These are phyloP conservation scores for Monotropa hypopitys DNA, from an alignment of 179 eudicot genomes.

Conservation along the genomic window DNA sequence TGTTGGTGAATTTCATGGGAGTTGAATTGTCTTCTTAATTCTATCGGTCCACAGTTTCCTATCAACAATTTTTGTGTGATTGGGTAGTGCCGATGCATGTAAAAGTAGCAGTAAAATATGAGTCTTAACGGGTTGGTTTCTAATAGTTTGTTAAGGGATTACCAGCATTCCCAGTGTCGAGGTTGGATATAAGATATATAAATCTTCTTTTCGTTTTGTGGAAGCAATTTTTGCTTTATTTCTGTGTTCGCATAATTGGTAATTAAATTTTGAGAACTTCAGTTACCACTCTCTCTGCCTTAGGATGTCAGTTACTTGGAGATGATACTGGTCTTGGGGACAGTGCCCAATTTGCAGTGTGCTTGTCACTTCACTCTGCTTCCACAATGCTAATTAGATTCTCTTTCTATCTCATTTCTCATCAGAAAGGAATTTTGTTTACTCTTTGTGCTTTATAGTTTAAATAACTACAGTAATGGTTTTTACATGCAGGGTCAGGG, in stretches of 20 bases:
- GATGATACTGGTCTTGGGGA: background rate
- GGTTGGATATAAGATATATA: background rate
- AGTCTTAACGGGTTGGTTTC: no score
- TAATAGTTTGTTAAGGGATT: no score
- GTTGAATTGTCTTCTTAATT: no score
- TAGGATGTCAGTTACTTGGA: background rate
- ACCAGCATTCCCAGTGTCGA: background rate
- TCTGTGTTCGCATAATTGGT: background rate
- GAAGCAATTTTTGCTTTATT: background rate
- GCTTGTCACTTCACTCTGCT: background rate
- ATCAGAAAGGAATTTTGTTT: background rate
- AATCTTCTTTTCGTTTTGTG: background rate
- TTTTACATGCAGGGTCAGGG: constrained; percentile 60
- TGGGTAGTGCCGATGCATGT: no score
- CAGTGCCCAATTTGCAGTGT: background rate
- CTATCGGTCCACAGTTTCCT: no score
- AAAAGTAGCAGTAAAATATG: no score
- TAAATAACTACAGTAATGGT: background rate
- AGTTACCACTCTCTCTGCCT: background rate
- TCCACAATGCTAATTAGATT: background rate
- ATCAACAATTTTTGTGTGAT: no score
- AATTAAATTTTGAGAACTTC: background rate
- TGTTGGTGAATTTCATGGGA: no score
- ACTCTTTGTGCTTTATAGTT: background rate
- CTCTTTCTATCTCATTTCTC: background rate